Conservation (phyloP, 768 basidiomycete species). For the Kwoniella dejecticola region DNA sequence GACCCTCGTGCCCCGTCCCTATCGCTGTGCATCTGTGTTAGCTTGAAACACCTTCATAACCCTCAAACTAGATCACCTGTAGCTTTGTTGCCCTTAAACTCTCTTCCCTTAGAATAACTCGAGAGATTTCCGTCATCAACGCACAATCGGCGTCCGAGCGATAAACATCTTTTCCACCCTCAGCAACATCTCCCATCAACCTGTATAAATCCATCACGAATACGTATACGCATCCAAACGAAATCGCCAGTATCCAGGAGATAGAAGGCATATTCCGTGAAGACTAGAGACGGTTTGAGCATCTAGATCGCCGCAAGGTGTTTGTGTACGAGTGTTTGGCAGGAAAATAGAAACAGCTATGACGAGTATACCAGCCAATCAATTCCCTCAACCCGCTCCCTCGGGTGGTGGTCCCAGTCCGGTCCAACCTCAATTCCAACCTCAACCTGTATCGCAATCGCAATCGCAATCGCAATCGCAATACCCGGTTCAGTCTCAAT, state of each 20-base stretch:
- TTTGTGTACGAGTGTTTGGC: no score
- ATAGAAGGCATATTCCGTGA: no score
- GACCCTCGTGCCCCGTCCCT: neutral
- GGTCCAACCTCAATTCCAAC: neutral
- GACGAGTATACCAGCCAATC: conserved; percentile 5
- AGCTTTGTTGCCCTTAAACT: neutral
- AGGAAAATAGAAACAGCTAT: neutral
- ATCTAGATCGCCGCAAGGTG: no score
- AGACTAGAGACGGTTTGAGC: no score
- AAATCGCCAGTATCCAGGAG: no score
- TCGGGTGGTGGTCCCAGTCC: neutral
- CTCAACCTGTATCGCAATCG: no score
- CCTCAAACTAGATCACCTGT: conserved; percentile 2
- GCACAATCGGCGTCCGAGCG: conserved; percentile 5
- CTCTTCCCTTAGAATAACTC: neutral
- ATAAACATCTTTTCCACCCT: neutral
- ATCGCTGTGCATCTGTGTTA: conserved; percentile 3
- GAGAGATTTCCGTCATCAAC: conserved; percentile 8
- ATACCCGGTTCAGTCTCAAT: conserved; percentile 9
- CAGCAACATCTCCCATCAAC: no score
- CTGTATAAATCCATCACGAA: no score
- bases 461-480: no score
- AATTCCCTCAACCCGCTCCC: conserved; percentile 2
- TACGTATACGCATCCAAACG: no score
- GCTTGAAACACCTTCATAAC: conserved; percentile 3